phyloP scores from a whole-genome alignment of 371 early-diverging fungal genomes.

The Mortierella sp. region DNA sequence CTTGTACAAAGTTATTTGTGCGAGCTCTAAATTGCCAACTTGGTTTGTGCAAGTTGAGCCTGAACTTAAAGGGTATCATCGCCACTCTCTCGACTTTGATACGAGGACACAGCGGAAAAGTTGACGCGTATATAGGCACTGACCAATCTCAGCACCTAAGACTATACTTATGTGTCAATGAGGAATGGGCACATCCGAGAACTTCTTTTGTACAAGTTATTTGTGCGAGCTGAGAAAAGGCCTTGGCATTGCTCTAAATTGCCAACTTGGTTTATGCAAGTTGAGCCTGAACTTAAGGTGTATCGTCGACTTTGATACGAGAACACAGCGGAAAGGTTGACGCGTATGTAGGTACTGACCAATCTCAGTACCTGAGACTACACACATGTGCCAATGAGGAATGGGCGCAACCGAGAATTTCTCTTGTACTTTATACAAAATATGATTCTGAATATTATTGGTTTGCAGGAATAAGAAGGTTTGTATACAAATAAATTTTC shows the following conservation, averaged over 20 bases:
- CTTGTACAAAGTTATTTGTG: neutral
- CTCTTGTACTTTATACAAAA: no score
- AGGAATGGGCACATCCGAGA: neutral
- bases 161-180: neutral
- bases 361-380: neutral
- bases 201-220: neutral
- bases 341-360: neutral
- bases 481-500: no score
- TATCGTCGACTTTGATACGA: neutral
- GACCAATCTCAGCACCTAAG: neutral
- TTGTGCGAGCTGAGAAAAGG: no score
- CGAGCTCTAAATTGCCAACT: neutral
- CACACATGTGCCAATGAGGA: neutral
- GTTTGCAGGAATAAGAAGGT: no score
- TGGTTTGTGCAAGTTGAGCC: neutral
- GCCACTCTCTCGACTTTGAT: neutral
- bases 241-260: neutral
- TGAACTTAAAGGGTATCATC: neutral
- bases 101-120: slow-evolving; percentile 7
- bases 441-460: no score
- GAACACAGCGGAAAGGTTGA: slow-evolving; percentile 4
- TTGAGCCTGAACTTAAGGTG: neutral
- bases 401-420: neutral
- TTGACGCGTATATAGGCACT: neutral
- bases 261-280: neutral